Percentiles rank a stretch among this genome's conserved stretches.
Conservation (phyloP, 1,284 basidiomycete species). For the Ceratobasidium sp. region DNA sequence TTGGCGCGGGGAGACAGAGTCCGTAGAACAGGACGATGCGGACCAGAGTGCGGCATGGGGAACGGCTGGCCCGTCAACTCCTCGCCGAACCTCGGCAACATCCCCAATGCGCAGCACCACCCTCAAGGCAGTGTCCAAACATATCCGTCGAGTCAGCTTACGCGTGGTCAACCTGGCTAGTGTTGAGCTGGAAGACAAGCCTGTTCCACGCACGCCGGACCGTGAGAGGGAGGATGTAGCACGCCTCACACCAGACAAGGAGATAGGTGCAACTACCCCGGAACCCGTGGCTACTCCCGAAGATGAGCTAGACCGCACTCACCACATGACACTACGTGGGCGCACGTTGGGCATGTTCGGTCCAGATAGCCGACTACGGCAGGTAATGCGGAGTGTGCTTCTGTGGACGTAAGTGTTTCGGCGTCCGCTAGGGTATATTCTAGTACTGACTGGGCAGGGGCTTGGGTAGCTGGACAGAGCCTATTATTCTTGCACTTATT, state of each 20-base stretch:
- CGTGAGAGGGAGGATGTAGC: constrained; percentile 41
- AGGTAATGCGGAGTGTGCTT: constrained; percentile 69
- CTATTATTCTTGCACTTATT: constrained; percentile 82
- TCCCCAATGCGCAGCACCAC: constrained; percentile 40
- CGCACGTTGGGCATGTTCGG: constrained; percentile 81
- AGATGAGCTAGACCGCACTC: constrained; percentile 28
- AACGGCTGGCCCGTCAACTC: constrained; percentile 14
- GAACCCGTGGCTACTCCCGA: constrained; percentile 5
- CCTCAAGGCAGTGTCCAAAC: constrained; percentile 59
- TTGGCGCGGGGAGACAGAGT: constrained; percentile 32
- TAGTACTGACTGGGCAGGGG: not conserved
- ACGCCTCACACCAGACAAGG: constrained; percentile 45
- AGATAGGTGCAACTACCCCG: not conserved
- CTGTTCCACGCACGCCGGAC: constrained; percentile 47
- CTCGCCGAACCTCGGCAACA: constrained; percentile 6
- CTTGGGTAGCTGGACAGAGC: constrained; percentile 79
- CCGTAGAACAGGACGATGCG: constrained; percentile 13
- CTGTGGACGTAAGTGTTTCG: constrained; percentile 65
- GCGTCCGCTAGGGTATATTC: constrained; percentile 15
- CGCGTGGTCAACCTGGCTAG: constrained; percentile 84
- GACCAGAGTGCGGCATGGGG: constrained; percentile 24
- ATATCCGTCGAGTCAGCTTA: constrained; percentile 72
- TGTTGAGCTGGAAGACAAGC: constrained; percentile 60
- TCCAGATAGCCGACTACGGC: constrained; percentile 67
- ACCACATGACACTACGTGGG: constrained; percentile 67